Conservation (phyloP, 805 yeast genomes). For the Saturnispora zaruensis region DNA sequence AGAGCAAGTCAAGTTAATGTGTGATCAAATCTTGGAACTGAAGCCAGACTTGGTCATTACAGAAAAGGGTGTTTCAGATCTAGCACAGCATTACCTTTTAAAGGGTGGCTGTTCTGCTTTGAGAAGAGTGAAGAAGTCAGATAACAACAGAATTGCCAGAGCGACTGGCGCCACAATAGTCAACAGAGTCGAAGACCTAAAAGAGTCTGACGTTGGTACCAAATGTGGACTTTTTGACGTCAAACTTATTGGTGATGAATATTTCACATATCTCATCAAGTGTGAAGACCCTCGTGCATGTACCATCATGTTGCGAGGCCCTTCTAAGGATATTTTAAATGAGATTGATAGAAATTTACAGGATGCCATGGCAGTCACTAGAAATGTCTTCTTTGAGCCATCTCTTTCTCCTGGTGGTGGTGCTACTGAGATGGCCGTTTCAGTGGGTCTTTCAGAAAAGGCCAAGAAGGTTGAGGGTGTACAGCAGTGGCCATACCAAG, state of each 20-base stretch:
- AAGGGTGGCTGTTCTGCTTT: conserved; percentile 90
- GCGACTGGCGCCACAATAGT: conserved; percentile 98
- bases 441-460: conserved; percentile 78
- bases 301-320: conserved; percentile 87
- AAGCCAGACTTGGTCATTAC: conserved; percentile 94
- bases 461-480: conserved; percentile 92
- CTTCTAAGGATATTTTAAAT: conserved; percentile 91
- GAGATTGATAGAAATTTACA: conserved; percentile 96
- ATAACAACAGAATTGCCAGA: conserved; percentile 91
- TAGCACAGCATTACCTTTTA: conserved; percentile 92
- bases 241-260: conserved; percentile 95
- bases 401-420: conserved; percentile 98
- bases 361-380: conserved; percentile 97
- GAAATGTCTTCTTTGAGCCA: conserved; percentile 93
- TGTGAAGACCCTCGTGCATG: conserved; percentile 88
- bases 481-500: conserved; percentile 98
- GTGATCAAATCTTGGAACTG: conserved; percentile 74
- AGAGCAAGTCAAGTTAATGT: conserved; percentile 84
- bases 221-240: conserved; percentile 87
- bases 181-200: conserved; percentile 88
- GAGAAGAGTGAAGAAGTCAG: conserved; percentile 92
- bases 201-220: conserved; percentile 83
- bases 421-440: conserved; percentile 98
- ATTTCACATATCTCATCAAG: conserved; percentile 75
- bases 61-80: conserved; percentile 95